phyloP scores from a whole-genome alignment of 192 early-diverging fungal species.

The Gonapodya prolifera region DNA sequence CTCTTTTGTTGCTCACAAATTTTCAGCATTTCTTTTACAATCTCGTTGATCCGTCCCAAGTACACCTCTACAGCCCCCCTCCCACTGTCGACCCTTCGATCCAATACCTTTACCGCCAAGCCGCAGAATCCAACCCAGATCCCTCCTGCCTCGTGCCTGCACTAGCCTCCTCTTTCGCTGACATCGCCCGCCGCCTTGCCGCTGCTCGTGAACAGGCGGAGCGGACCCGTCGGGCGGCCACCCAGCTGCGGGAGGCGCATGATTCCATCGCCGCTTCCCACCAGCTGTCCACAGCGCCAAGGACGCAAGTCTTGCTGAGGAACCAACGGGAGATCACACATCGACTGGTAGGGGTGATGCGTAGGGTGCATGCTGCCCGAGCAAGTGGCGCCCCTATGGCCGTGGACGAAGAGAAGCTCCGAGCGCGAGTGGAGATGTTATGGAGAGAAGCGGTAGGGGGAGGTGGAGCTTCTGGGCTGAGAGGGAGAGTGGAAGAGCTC shows the following conservation, averaged over 20 bases:
- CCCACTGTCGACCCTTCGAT: not conserved
- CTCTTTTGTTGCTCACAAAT: not conserved
- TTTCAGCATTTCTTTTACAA: conserved; percentile 7
- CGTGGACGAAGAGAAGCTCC: not conserved
- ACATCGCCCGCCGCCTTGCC: not conserved
- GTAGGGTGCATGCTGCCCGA: not conserved
- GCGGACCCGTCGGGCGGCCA: not conserved
- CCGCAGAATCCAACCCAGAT: not conserved
- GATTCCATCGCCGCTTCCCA: not conserved
- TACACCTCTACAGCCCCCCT: not conserved
- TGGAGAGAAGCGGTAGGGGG: not conserved
- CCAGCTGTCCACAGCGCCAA: not conserved
- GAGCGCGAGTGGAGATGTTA: not conserved
- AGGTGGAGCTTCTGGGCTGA: not conserved
- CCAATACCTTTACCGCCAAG: not conserved
- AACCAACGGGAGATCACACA: not conserved
- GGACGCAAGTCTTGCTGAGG: not conserved
- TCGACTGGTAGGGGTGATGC: not conserved
- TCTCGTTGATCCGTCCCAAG: not conserved
- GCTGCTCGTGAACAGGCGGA: not conserved
- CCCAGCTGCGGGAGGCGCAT: not conserved
- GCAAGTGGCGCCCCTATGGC: not conserved
- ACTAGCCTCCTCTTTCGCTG: not conserved
- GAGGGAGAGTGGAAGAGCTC: not conserved
- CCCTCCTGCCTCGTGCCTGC: conserved; percentile 2